Conservation (phyloP, 345 rosid genomes). For the Boechera retrofracta region DNA sequence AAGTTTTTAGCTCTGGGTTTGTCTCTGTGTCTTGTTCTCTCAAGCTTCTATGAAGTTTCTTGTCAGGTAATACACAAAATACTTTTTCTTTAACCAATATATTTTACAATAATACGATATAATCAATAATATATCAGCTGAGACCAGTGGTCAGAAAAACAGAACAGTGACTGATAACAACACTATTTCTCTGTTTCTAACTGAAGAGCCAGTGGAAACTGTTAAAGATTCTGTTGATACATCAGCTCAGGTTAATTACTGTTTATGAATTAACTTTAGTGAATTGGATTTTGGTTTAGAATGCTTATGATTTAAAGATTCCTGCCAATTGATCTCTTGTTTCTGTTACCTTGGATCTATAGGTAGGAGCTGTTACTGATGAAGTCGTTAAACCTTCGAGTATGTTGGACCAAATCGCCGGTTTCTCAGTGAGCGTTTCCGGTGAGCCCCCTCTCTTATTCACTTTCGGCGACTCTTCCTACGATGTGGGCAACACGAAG, state of each 20-base stretch:
- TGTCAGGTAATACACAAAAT: slow-evolving; percentile 37
- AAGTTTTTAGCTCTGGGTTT: slow-evolving; percentile 42
- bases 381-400: slow-evolving; percentile 33
- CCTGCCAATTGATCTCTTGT: background rate
- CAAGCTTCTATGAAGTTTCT: slow-evolving; percentile 40
- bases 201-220: slow-evolving; percentile 30
- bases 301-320: background rate
- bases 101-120: background rate
- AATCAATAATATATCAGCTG: slow-evolving; percentile 35
- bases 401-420: slow-evolving; percentile 40
- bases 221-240: slow-evolving; percentile 31
- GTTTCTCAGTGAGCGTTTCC: slow-evolving; percentile 32
- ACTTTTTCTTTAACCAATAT: background rate
- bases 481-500: slow-evolving; percentile 49
- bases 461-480: slow-evolving; percentile 49
- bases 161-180: slow-evolving; percentile 39
- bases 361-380: slow-evolving; percentile 48
- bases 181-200: slow-evolving; percentile 41
- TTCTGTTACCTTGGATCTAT: slow-evolving; percentile 10
- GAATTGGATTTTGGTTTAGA: background rate
- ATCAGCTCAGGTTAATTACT: slow-evolving; percentile 33
- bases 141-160: slow-evolving; percentile 36
- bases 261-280: background rate
- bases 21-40: slow-evolving; percentile 37
- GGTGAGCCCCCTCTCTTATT: slow-evolving; percentile 42